Evolutionary conservation across 305 asterid species (phyloP).

Genomic region (Andrographis paniculata): DNA sequence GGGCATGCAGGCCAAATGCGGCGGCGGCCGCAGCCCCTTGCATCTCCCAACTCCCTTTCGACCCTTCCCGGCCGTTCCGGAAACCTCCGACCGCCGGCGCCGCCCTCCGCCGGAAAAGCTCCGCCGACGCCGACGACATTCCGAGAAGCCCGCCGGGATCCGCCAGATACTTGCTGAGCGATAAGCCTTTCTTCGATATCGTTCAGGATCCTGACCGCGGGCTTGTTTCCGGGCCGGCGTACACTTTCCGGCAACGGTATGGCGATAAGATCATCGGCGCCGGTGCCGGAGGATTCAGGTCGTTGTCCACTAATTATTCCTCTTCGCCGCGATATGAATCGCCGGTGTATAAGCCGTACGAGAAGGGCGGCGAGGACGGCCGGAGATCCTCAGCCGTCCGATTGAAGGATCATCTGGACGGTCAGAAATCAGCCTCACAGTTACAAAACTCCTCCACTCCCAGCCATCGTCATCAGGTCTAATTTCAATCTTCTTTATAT

Average conservation of each 20-base stretch:
- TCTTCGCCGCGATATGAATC: slow-evolving; percentile 26
- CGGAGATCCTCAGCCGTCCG: slow-evolving; percentile 10
- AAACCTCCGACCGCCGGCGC: slow-evolving; percentile 18
- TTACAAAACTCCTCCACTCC: slow-evolving; percentile 15
- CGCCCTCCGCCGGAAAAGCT: slow-evolving; percentile 47
- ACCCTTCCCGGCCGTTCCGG: slow-evolving; percentile 36
- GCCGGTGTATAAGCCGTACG: slow-evolving; percentile 31
- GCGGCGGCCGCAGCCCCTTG: slow-evolving; percentile 41
- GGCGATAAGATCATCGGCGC: slow-evolving; percentile 7
- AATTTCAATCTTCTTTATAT: background rate
- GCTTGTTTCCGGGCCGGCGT: slow-evolving; percentile 19
- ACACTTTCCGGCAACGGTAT: slow-evolving; percentile 5
- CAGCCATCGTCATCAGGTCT: slow-evolving; percentile 23
- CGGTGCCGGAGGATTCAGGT: slow-evolving; percentile 22
- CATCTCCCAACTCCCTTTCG: slow-evolving; percentile 50
- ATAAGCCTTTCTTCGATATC: slow-evolving; percentile 32
- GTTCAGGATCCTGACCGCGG: slow-evolving; percentile 25
- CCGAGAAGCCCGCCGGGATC: slow-evolving; percentile 15
- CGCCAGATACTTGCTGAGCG: slow-evolving; percentile 36
- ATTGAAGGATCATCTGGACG: slow-evolving; percentile 17
- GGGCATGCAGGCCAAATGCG: slow-evolving; percentile 1
- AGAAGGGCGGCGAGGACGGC: too few species aligned
- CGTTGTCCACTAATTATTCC: slow-evolving; percentile 31
- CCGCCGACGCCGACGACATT: slow-evolving; percentile 48
- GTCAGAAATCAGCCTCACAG: slow-evolving; percentile 28